Base-by-base conservation (phyloP, 352 stramenopile genomes). In the Phytopythium kandeliae region DNA sequence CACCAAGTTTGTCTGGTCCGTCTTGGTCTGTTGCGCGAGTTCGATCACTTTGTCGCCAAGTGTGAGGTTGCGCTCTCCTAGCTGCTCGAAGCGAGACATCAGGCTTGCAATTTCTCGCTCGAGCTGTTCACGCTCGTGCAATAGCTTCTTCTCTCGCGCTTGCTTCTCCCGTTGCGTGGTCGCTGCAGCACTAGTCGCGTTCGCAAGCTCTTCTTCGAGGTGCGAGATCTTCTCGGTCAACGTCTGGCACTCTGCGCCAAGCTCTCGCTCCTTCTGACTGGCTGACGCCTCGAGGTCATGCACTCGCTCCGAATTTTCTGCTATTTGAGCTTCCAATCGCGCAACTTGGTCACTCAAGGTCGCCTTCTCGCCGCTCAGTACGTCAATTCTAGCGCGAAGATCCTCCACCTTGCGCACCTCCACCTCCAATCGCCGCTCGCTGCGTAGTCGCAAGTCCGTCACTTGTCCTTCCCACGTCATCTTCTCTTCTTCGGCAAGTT, bases 41-140 rank as follows among this genome's bases (percentile, higher is more conserved):
- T 48, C 31, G 13, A 85, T 67, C 17, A 90, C 63, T 34, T 88
- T 86, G 30, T 88, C 69, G 19, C 76, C 76, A 0, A 90, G 48
- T 22, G 85, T 65, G 7, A 66, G 54, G 47, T 90, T 90, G 21
- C 65, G 71, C n/a, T 67, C 57, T 1, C 64, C 62, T 24, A 68
- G 70, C 33, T 48, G 64, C 34, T 88, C 76, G 43, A 90, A 86
- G 15, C 76, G 71, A 24, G 55, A 19, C 28, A 87, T 63, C 26
- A 90, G 49, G 31, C 79, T 59, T 22, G 44, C 28, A 41, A 88
- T 71, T 10, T 88, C 69, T 4, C 54, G 45, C 49, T 86, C 74
- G 45, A 90, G 61, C 37, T 68, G 67, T 44, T 75, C 78, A 17
- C 76, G 70, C 48, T 88, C 79, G 16, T 67, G 69, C 43, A 83